Evolutionary conservation across 805 yeast species (phyloP).

Genomic region (Zygosaccharomyces pseudorouxii): DNA sequence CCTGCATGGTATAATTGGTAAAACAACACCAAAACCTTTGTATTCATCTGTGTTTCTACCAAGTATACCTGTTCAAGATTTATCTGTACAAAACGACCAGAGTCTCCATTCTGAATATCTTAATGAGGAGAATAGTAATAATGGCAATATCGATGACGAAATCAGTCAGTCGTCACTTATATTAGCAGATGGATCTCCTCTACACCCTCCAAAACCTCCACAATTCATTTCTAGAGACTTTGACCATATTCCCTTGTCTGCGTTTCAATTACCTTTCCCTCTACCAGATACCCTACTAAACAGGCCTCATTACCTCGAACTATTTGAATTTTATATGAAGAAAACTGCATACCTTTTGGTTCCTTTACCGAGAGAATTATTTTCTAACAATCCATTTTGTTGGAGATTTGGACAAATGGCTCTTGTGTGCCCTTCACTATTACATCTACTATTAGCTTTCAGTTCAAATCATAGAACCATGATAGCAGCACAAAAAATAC

Average conservation of each 20-base stretch:
- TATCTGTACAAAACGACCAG: background rate
- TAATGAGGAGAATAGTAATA: background rate
- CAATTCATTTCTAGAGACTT: background rate
- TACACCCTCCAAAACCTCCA: background rate
- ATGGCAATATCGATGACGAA: background rate
- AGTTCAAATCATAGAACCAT: constrained; percentile 41
- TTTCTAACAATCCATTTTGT: constrained; percentile 61
- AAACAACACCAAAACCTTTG: background rate
- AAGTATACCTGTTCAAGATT: background rate
- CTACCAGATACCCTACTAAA: constrained; percentile 57
- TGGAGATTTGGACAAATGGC: constrained; percentile 65
- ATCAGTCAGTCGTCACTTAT: background rate
- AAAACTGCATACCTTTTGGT: constrained; percentile 58
- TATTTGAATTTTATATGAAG: constrained; percentile 58
- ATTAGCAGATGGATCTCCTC: background rate
- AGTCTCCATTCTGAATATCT: background rate
- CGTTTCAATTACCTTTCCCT: constrained; percentile 36
- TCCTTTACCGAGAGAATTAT: constrained; percentile 57
- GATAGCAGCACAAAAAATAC: constrained; percentile 11
- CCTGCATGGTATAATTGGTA: background rate
- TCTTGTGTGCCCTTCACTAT: constrained; percentile 46
- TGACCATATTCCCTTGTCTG: constrained; percentile 27
- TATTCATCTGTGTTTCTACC: background rate
- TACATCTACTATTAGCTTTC: constrained; percentile 52
- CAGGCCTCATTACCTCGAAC: constrained; percentile 56